Base-by-base conservation (phyloP, 306 rosid species). In the Rubus parviflorus region DNA sequence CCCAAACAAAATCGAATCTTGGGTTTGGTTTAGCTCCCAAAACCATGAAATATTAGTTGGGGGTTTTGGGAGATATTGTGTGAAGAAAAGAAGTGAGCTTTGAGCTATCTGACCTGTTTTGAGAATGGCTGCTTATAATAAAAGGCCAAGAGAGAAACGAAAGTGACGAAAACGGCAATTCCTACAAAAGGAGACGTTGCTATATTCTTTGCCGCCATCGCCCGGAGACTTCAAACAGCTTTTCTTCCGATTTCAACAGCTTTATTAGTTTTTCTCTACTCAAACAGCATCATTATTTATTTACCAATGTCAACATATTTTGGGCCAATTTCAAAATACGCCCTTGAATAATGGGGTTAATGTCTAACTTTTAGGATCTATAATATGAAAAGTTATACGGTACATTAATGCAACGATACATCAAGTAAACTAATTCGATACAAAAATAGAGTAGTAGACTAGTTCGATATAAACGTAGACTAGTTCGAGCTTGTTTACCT, bases 131-230 rank as follows among this genome's bases (percentile, higher is more conserved):
- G 80, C 77, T 84, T 82, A 70, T 75, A 60, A 73, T 83, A 75
- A 23, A 84, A 89, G 35, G 84, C 78, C 72, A 82, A 23, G 74
- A 83, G 58, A 35, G 92, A 86, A 16, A 82, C 0, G 45, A 89
- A 68, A 74, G 83, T 75, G 53, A 89, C 88, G 9, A 87, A 42
- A 71, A 72, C 22, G 2, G 96, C 76, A 64, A 91, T 47, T 41
- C 76, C 85, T 11, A 89, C 75, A 47, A 80, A 82, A 41, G 75
- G 85, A 65, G 89, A 81, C 46, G 86, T 75, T 75, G 74, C 82
- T 58, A 85, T 22, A 51, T 70, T 73, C 81, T 79, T 82, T 19
- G 76, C 53, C 75, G 84, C 77, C 90, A 86, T 88, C 69, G n/a
- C 2, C 30, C 1, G 35, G 11, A 17, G 45, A 19, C 35, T 30